Evolutionary conservation across 345 rosid genomes (phyloP).

Genomic region (Geranium brycei): DNA sequence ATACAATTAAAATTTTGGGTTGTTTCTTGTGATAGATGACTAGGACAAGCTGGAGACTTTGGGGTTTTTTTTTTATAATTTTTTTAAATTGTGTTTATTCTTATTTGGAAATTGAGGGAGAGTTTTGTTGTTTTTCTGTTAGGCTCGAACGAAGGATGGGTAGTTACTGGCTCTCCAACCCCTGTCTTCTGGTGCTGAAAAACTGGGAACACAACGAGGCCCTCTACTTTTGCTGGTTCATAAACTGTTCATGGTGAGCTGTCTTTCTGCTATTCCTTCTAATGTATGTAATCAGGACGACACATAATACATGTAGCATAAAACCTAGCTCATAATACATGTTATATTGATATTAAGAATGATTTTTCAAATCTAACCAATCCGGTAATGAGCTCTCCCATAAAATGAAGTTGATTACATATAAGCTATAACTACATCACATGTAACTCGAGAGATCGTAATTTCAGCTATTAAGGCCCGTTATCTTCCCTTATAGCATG

Average conservation of each 20-base stretch:
- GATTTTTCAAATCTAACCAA: no score
- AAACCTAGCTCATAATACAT: no score
- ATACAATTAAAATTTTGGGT: no score
- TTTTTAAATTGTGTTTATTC: neutral
- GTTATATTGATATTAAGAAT: no score
- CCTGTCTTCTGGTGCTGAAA: slow-evolving; percentile 33
- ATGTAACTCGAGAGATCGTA: no score
- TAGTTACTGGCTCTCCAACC: slow-evolving; percentile 68
- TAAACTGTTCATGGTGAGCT: slow-evolving; percentile 73
- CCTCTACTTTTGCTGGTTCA: slow-evolving; percentile 81
- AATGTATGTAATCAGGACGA: neutral
- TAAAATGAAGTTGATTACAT: no score
- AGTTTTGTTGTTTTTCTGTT: neutral
- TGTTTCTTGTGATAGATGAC: no score
- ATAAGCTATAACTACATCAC: no score
- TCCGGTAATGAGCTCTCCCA: no score
- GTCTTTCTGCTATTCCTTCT: neutral
- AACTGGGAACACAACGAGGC: slow-evolving; percentile 17
- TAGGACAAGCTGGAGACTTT: neutral
- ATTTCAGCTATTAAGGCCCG: no score
- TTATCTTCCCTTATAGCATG: no score
- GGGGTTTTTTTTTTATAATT: neutral
- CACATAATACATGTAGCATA: no score
- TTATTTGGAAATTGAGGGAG: neutral
- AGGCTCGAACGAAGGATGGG: slow-evolving; percentile 79